Percentiles rank a stretch among this genome's conserved stretches.
Conservation (phyloP, 139 green algal species). For the Yamagishiella unicocca region DNA sequence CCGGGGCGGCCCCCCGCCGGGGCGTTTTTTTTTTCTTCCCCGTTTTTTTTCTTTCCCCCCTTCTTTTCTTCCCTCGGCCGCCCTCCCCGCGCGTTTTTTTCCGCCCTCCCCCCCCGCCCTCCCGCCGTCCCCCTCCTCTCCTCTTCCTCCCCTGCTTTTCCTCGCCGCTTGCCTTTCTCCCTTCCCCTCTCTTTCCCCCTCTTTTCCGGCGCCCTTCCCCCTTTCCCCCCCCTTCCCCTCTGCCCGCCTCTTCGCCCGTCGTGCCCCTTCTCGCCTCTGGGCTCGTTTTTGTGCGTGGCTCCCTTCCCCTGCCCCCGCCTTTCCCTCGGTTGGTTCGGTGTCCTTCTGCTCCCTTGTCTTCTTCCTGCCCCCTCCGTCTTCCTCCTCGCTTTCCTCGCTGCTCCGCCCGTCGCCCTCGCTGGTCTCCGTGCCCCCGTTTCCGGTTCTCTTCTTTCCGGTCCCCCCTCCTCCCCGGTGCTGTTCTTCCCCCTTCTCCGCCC, state of each 20-base stretch:
- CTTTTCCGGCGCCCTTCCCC: background rate
- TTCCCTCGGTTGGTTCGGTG: background rate
- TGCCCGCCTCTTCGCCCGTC: background rate
- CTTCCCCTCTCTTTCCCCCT: background rate
- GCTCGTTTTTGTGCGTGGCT: background rate
- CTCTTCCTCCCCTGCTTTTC: background rate
- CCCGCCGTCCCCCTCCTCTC: background rate
- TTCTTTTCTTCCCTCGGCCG: too few relatives aligned
- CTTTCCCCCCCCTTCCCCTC: background rate
- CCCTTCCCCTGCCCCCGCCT: background rate
- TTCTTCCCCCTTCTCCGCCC: background rate
- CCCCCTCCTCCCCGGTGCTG: background rate
- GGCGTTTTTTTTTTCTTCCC: too few relatives aligned
- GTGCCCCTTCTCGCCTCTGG: background rate
- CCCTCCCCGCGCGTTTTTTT: too few relatives aligned
- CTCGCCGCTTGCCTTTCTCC: background rate
- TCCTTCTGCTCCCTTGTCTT: background rate
- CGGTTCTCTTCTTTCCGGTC: background rate
- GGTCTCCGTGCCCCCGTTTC: background rate
- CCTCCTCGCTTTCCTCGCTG: background rate
- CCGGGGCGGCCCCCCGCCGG: too few relatives aligned
- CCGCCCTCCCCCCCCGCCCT: too few relatives aligned
- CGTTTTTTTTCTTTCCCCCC: too few relatives aligned
- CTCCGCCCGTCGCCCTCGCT: background rate
- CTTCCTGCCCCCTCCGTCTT: background rate